Evolutionary conservation across 2,329 filamentous ascomycete species (phyloP).

Genomic region (Fusarium stilboides): DNA sequence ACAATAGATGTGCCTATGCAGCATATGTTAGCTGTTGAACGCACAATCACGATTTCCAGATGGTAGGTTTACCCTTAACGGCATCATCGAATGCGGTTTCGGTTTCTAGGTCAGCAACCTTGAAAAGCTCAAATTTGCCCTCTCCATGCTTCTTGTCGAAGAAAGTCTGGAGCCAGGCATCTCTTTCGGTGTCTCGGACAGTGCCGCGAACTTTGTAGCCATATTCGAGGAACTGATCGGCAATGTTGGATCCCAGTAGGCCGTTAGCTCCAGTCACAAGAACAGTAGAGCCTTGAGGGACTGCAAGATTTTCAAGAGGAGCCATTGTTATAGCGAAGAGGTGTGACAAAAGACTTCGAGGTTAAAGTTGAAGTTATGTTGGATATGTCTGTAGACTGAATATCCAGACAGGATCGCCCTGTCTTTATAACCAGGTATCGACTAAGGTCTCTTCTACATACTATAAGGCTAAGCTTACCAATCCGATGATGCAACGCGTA

Average conservation of each 20-base stretch:
- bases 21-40: too few relatives aligned
- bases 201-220: conserved; percentile 64
- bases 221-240: conserved; percentile 55
- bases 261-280: conserved; percentile 62
- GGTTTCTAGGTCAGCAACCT: conserved; percentile 54
- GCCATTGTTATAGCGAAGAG: conserved; percentile 15
- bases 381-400: too few relatives aligned
- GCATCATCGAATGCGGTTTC: conserved; percentile 48
- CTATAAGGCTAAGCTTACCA: too few relatives aligned
- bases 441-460: too few relatives aligned
- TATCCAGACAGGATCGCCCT: too few relatives aligned
- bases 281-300: conserved; percentile 52
- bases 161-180: conserved; percentile 50
- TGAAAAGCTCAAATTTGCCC: conserved; percentile 54
- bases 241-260: conserved; percentile 58
- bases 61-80: conserved; percentile 42
- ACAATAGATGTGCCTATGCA: conserved; percentile 49
- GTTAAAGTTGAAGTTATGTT: too few relatives aligned
- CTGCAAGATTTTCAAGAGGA: conserved; percentile 36
- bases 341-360: too few relatives aligned
- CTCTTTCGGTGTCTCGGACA: conserved; percentile 55
- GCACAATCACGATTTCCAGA: too few relatives aligned
- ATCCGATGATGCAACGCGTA: too few relatives aligned
- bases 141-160: conserved; percentile 54
- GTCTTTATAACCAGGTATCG: too few relatives aligned